Base-by-base conservation (phyloP, 192 early-diverging fungal genomes). In the Endogone sp. region DNA sequence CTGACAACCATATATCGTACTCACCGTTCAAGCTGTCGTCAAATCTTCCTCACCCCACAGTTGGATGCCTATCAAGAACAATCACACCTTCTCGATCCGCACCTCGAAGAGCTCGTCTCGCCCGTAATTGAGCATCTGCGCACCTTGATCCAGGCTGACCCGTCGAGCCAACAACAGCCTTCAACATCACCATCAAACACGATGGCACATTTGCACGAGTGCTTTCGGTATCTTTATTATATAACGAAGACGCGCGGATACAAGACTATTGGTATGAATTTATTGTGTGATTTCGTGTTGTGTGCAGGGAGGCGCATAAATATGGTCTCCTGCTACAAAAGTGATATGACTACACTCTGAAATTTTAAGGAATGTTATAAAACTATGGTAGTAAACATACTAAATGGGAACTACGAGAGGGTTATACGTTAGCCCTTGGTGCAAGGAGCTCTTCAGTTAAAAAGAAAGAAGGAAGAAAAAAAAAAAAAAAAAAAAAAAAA, bases 221-320 rank as follows among this genome's bases (percentile, higher is more conserved):
- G 27, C 59, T 60, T 75, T 25, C 37, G 60, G 21, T 71, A 71
- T 56, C 65, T 97, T 13, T 94, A 96, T 70, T 81, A 83, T 27
- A 72, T 97, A 56, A 88, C 86, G 76, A 95, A 94, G 65, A 91
- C 93, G 28, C 86, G 96, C 29, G 96, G 97, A 10, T 89, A 88
- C 79, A 98, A 99, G 76, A 89, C 91, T 2, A 79, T 97, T 23
- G 84, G 91, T 91, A 80, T 64, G 63, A 56, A 4, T 59, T 11
- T n/a, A 49, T 24, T 8, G 29, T 26, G 9, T 24, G 10, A 10
- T 28, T 60, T 28, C 22, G 4, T 60, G 59, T 49, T 11, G 37
- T 49, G 37, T 49, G 6, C 9, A 49, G 37, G 1, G 16, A 49
- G 9, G 37, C 16, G 37, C 9, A 49, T 49, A 0, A 16, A 49